Evolutionary conservation across 1,284 basidiomycete species (phyloP).

Genomic region (Hemileia vastatrix): DNA sequence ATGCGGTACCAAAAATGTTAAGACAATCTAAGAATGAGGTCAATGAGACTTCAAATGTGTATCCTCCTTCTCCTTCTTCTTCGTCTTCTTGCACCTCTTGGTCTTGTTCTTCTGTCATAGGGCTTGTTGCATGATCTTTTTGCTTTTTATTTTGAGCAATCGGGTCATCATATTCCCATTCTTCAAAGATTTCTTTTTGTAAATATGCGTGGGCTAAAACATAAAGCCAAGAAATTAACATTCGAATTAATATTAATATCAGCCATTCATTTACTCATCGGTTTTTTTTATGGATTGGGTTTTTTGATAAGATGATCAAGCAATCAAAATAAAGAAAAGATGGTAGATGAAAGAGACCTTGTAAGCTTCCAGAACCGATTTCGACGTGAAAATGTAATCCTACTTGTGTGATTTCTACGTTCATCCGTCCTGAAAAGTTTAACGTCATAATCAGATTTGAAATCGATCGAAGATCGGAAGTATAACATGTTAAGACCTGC

Average conservation of each 20-base stretch:
- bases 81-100: background rate
- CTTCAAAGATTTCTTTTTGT: constrained; percentile 8
- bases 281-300: background rate
- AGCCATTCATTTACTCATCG: background rate
- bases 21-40: constrained; percentile 17
- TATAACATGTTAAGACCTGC: constrained; percentile 17
- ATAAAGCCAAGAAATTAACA: background rate
- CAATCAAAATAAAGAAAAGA: background rate
- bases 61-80: background rate
- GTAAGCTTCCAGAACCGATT: constrained; percentile 9
- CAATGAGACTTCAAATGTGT: constrained; percentile 14
- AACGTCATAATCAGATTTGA: constrained; percentile 11
- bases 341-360: constrained; percentile 3
- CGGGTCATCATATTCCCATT: constrained; percentile 15
- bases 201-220: constrained; percentile 7
- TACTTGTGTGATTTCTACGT: constrained; percentile 3
- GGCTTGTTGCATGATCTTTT: background rate
- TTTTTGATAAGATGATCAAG: background rate
- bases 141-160: background rate
- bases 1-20: constrained; percentile 16
- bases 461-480: constrained; percentile 13
- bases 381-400: constrained; percentile 14
- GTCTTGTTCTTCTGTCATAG: background rate
- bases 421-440: constrained; percentile 13
- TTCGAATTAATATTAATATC: too few relatives aligned